These are phyloP conservation scores for Nicotiana attenuata DNA, from an alignment of 257 asterid species.

Conservation along the genomic window DNA sequence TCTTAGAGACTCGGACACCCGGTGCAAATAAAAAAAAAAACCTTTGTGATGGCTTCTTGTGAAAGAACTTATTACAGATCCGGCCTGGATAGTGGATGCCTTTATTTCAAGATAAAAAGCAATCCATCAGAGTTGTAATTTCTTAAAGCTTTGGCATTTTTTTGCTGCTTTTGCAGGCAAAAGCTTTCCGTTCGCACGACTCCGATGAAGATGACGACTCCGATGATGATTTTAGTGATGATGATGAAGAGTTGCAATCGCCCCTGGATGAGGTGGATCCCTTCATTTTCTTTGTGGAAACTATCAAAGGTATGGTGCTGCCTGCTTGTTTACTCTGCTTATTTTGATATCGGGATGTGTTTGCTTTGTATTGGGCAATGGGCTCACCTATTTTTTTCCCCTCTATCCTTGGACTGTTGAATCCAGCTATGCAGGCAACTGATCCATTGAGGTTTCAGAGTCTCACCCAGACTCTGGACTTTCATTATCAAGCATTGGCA, in stretches of 20 bases:
- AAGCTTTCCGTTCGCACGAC: conserved; percentile 65
- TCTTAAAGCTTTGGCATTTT: conserved; percentile 10
- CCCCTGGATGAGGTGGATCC: conserved; percentile 98
- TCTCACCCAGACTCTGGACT: conserved; percentile 76
- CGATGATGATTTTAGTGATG: conserved; percentile 90
- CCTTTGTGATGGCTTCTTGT: background rate
- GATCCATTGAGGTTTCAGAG: conserved; percentile 86
- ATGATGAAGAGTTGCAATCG: conserved; percentile 94
- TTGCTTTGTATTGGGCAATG: background rate
- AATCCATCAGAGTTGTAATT: background rate
- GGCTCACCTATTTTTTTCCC: conserved; percentile 8
- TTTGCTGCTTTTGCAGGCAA: conserved; percentile 49
- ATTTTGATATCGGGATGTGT: background rate
- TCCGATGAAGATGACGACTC: conserved; percentile 65
- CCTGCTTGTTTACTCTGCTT: background rate
- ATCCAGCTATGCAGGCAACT: conserved; percentile 72
- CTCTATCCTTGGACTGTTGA: conserved; percentile 1
- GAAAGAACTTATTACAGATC: background rate
- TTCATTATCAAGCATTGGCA: conserved; percentile 82
- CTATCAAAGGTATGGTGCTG: conserved; percentile 52
- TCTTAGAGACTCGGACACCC: too few species aligned
- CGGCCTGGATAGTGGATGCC: background rate
- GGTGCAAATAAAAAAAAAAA: too few species aligned
- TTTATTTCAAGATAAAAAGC: background rate
- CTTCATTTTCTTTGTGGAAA: conserved; percentile 83